Base-by-base conservation (phyloP, 352 stramenopile genomes). In the Pythium chondricola region DNA sequence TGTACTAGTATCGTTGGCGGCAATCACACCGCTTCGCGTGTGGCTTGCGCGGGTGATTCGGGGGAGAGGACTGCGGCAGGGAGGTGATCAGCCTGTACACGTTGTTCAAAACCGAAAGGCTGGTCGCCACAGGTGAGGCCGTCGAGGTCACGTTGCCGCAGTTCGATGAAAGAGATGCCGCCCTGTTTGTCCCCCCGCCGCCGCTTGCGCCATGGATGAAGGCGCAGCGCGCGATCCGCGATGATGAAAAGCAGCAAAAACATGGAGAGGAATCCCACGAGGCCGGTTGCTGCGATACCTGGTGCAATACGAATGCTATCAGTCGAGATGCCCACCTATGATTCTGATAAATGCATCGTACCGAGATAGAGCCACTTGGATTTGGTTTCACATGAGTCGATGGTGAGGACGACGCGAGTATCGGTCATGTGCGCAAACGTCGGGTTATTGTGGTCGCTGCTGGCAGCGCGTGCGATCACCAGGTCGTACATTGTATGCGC, bases 351-450 rank as follows among this genome's bases (percentile, higher is more conserved):
- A 13, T 30, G 17, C 27, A 10, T 3, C 45, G 16, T 52, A 48
- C 49, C 44, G 18, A 58, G 26, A 22, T 52, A 58, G 29, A 58
- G 43, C 51, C 51, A 58, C 29, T 17, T 46, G n/a, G 51, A 47
- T 2, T 43, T n/a, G n/a, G 16, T 13, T 14, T 44, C 43, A 13
- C 51, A 58, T 16, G 33, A 36, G 27, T 45, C 51, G 36, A 58
- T 33, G 18, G 20, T 26, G 17, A 58, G 33, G 16, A 38, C 35
- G 16, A 58, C 51, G 9, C 17, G 27, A 4, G 20, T 48, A 21
- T 39, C 22, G 0, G 43, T n/a, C n/a, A n/a, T n/a, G n/a, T n/a
- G n/a, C n/a, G n/a, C n/a, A n/a, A n/a, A 38, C 1, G 18, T 20
- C 10, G 11, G 7, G 13, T 36, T 8, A 2, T 21, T 4, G 8